Percentiles rank a stretch among this genome's conserved stretches.
Evolutionary conservation across 176 grass and related monocot genomes (phyloP).

Genomic region (bread wheat (Triticum aestivum)): IWGSC_CS_RefSeq_v2.1 NC_057811.1:339734751-339735250

Average conservation of each 20-base stretch:
- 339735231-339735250: conserved; percentile 50
- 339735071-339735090: conserved; percentile 93
- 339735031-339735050: conserved; percentile 33
- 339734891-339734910: too few relatives aligned
- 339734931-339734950: background rate
- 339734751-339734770: background rate
- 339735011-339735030: background rate
- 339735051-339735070: conserved; percentile 90
- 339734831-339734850: background rate
- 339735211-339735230: conserved; percentile 67
- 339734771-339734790: background rate
- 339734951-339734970: background rate
- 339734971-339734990: background rate
- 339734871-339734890: too few relatives aligned
- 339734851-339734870: too few relatives aligned
- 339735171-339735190: conserved; percentile 17
- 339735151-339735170: conserved; percentile 68
- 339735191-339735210: conserved; percentile 64
- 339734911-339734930: too few relatives aligned
- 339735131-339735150: conserved; percentile 71
- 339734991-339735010: background rate
- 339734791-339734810: background rate
- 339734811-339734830: background rate
- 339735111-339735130: conserved; percentile 86
- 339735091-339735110: conserved; percentile 96